Conservation (phyloP, 2,329 filamentous ascomycete species). For the Ophiostoma quercus region DNA sequence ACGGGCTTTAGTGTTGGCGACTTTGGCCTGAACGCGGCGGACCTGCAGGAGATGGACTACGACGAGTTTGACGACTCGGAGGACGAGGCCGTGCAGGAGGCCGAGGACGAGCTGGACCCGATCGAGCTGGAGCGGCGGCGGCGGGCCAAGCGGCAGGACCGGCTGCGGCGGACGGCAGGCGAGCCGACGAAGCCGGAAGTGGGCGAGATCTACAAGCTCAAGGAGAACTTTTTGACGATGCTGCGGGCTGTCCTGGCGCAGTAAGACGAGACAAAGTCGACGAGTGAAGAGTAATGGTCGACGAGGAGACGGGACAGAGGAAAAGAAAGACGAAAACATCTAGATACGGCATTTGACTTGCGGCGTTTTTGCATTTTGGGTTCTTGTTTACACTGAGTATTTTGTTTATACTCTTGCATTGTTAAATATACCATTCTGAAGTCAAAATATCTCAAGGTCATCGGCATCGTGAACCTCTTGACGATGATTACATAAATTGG, state of each 20-base stretch:
- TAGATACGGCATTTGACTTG: not conserved
- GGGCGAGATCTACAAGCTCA: slow-evolving; percentile 72
- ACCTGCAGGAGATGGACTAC: slow-evolving; percentile 79
- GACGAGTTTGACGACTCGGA: slow-evolving; percentile 62
- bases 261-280: slow-evolving; percentile 37
- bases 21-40: slow-evolving; percentile 83
- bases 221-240: slow-evolving; percentile 76
- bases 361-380: not conserved
- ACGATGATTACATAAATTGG: not conserved
- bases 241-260: slow-evolving; percentile 73
- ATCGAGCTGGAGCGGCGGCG: slow-evolving; percentile 80
- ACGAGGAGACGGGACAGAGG: not conserved
- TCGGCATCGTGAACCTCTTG: not conserved
- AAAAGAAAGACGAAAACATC: not conserved
- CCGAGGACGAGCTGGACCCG: slow-evolving; percentile 75
- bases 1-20: slow-evolving; percentile 67
- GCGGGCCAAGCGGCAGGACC: slow-evolving; percentile 70
- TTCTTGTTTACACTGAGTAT: not conserved
- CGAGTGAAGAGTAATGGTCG: not conserved
- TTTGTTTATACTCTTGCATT: not conserved
- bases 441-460: not conserved
- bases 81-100: slow-evolving; percentile 61
- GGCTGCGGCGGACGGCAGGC: slow-evolving; percentile 71
- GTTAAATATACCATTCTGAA: not conserved
- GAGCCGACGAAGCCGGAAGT: slow-evolving; percentile 78